Evolutionary conservation across 2,329 filamentous ascomycete genomes (phyloP), one percentile per base, ranked within the genome.

Genomic region (Fonsecaea monophora): DNA sequence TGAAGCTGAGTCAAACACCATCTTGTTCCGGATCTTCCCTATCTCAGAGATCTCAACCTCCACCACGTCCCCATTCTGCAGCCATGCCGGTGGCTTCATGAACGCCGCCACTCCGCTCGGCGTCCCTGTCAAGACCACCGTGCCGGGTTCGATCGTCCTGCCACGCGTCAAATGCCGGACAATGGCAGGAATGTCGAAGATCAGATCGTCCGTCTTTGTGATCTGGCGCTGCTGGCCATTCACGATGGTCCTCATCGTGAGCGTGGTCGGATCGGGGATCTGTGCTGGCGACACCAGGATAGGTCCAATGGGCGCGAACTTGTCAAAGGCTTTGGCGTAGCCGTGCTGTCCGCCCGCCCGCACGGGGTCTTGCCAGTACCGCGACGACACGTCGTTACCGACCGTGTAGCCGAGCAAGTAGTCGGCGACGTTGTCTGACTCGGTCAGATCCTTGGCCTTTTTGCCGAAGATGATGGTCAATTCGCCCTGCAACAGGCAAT

Each of bases 371-470:
- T 92, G 90, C 89, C 90, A 93, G 70, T 92, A 89, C 48, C 91
- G 87, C 10, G 64, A 62, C 10, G 89, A 92, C n/a, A 94, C 85
- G 75, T 94, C 91, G 77, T 94, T 91, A 62, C 90, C 90, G 37
- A 91, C 85, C 1, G 88, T 83, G 75, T 93, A 94, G 5, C 91
- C 91, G 1, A 92, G 81, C 2, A 94, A 89, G 73, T 91, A 89
- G 61, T 89, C 81, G n/a, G 92, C 80, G 0, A 91, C 91, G 25
- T 86, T 80, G 4, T 80, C 74, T 0, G 73, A 66, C 67, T 79
- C 76, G 2, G 77, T 71, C 3, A 82, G 75, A 68, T 84, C 74
- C 60, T 81, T 80, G n/a, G 75, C 78, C 62, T 79, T 77, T 32
- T 73, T 73, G n/a, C 77, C 77, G 63, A 83, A 79, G 48, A 82